These are phyloP conservation scores for Colletotrichum theobromicola DNA, from an alignment of 2,329 filamentous ascomycete genomes.

Conservation along the genomic window DNA sequence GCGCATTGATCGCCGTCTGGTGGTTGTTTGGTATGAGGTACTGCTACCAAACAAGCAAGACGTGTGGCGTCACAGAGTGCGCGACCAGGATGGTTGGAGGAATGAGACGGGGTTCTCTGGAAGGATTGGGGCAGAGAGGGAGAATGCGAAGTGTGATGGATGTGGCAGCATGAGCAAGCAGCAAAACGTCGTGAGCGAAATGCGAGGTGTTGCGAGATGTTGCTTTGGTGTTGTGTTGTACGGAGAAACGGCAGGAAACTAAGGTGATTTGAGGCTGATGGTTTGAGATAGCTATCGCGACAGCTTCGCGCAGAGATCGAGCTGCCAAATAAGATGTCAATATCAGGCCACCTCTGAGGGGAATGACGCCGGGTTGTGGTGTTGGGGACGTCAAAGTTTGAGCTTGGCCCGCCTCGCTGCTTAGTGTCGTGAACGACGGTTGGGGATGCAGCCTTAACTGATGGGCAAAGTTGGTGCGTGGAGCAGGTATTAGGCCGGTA, in stretches of 20 bases:
- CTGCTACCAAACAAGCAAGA: conserved; percentile 10
- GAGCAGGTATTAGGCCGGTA: neutral
- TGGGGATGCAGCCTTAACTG: neutral
- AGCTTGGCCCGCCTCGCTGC: neutral
- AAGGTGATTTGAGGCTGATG: neutral
- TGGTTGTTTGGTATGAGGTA: neutral
- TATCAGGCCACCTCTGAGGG: conserved; percentile 11
- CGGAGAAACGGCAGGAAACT: neutral
- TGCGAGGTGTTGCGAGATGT: neutral
- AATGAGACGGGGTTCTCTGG: neutral
- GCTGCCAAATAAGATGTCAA: conserved; percentile 15
- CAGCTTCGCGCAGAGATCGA: conserved; percentile 16
- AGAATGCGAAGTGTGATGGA: neutral
- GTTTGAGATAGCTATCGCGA: conserved; percentile 20
- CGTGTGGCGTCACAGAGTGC: conserved; percentile 15
- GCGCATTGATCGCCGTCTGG: conserved; percentile 7
- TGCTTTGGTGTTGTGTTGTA: neutral
- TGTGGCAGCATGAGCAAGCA: neutral
- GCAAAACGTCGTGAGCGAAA: neutral
- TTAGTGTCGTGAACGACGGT: conserved; percentile 12
- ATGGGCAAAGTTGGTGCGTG: conserved; percentile 16
- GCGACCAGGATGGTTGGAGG: neutral
- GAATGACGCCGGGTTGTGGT: neutral
- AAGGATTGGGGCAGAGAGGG: neutral
- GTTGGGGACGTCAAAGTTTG: conserved; percentile 1